Evolutionary conservation across 495 filamentous ascomycete species (phyloP).

Genomic region (Geoglossum glabrum): DNA sequence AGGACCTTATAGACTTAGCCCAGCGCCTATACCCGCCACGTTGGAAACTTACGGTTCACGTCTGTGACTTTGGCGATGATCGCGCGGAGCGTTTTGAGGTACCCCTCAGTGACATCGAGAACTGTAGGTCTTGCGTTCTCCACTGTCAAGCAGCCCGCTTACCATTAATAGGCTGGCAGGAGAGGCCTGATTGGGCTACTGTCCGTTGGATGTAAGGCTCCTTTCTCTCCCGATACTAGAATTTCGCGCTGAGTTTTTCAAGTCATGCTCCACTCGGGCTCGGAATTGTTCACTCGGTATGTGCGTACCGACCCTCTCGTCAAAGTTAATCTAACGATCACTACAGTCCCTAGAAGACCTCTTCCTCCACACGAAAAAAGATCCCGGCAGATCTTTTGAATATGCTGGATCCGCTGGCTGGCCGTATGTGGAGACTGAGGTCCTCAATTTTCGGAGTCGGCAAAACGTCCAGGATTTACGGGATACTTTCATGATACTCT

Average conservation of each 20-base stretch:
- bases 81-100: constrained; percentile 13
- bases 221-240: neutral
- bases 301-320: neutral
- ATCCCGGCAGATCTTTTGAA: constrained; percentile 7
- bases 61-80: constrained; percentile 16
- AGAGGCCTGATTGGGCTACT: constrained; percentile 13
- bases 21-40: constrained; percentile 10
- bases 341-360: neutral
- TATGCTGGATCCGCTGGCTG: constrained; percentile 12
- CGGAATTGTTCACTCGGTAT: constrained; percentile 15
- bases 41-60: constrained; percentile 13
- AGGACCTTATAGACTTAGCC: neutral
- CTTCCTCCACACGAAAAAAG: neutral
- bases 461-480: constrained; percentile 15
- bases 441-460: constrained; percentile 12
- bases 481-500: constrained; percentile 14
- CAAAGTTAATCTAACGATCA: neutral
- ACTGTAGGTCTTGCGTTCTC: neutral
- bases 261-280: constrained; percentile 17
- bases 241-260: neutral
- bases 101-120: constrained; percentile 11
- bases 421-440: constrained; percentile 15
- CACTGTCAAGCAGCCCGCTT: constrained; percentile 9
- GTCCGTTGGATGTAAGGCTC: constrained; percentile 9
- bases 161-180: constrained; percentile 5